Evolutionary conservation across 495 filamentous ascomycete genomes (phyloP).

Genomic region (Xylaria curta): DNA sequence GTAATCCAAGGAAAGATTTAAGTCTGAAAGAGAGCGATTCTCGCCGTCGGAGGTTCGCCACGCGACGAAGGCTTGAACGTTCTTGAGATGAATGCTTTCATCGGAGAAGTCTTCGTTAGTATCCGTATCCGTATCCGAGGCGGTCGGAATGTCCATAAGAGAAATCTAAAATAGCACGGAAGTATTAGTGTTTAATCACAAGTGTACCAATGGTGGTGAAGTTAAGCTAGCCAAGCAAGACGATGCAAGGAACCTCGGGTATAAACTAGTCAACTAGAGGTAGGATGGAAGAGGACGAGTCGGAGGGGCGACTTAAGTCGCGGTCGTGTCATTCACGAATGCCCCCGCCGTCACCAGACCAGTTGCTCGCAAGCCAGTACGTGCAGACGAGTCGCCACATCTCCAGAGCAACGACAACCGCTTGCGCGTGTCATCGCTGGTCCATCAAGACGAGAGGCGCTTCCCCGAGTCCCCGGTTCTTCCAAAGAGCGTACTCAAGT

Average conservation of each 20-base stretch:
- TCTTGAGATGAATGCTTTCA: slow-evolving; percentile 12
- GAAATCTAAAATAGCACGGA: not conserved
- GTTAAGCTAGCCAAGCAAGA: not conserved
- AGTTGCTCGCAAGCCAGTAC: slow-evolving; percentile 8
- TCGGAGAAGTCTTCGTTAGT: not conserved
- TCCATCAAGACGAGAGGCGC: not conserved
- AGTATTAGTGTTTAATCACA: not conserved
- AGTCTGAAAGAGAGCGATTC: not conserved
- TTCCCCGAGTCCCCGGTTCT: slow-evolving; percentile 23
- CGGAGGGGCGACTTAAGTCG: not conserved
- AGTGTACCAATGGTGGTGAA: not conserved
- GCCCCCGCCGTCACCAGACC: slow-evolving; percentile 12
- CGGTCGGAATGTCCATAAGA: slow-evolving; percentile 7
- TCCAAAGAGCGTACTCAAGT: slow-evolving; percentile 27
- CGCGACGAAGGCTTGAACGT: slow-evolving; percentile 1
- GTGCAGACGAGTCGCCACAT: slow-evolving; percentile 11
- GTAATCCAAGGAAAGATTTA: not conserved
- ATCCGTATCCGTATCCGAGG: slow-evolving; percentile 16
- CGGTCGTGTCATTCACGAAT: slow-evolving; percentile 9
- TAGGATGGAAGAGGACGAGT: not conserved
- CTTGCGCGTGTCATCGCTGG: slow-evolving; percentile 11
- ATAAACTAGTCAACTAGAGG: not conserved
- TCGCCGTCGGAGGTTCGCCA: slow-evolving; percentile 2
- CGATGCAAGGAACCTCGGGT: not conserved
- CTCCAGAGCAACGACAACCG: slow-evolving; percentile 10